Conservation (phyloP, 2,329 filamentous ascomycete genomes). For the Arthrocladium fulminans region DNA sequence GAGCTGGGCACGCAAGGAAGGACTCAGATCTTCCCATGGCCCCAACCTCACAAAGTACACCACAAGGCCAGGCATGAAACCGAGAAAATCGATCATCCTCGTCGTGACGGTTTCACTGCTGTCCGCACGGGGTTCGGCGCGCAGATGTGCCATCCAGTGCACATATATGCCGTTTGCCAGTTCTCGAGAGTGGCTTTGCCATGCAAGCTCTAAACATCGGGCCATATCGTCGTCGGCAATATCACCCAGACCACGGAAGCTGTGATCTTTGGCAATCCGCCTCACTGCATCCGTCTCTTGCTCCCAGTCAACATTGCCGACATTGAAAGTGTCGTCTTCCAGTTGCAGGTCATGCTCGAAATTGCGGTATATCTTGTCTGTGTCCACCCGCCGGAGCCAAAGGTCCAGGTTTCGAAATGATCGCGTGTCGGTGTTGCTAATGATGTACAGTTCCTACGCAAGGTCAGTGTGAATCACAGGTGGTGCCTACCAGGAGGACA, state of each 20-base stretch:
- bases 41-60: not conserved
- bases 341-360: conserved; percentile 25
- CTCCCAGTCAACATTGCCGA: not conserved
- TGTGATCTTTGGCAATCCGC: not conserved
- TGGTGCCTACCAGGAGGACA: not conserved
- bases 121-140: too few relatives aligned
- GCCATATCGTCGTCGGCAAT: too few relatives aligned
- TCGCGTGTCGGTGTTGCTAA: conserved; percentile 34
- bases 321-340: not conserved
- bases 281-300: not conserved
- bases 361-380: conserved; percentile 29
- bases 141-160: too few relatives aligned
- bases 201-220: too few relatives aligned
- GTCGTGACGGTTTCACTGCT: too few relatives aligned
- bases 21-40: not conserved
- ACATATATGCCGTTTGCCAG: too few relatives aligned
- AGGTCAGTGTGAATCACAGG: not conserved
- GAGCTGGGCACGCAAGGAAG: not conserved
- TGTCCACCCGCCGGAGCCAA: conserved; percentile 35
- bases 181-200: too few relatives aligned
- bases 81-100: too few relatives aligned
- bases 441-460: conserved; percentile 34
- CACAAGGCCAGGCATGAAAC: too few relatives aligned
- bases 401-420: conserved; percentile 32
- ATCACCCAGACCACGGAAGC: too few relatives aligned